Evolutionary conservation across 1,139 yeast genomes (phyloP).

Genomic region (Torulaspora pretoriensis): DNA sequence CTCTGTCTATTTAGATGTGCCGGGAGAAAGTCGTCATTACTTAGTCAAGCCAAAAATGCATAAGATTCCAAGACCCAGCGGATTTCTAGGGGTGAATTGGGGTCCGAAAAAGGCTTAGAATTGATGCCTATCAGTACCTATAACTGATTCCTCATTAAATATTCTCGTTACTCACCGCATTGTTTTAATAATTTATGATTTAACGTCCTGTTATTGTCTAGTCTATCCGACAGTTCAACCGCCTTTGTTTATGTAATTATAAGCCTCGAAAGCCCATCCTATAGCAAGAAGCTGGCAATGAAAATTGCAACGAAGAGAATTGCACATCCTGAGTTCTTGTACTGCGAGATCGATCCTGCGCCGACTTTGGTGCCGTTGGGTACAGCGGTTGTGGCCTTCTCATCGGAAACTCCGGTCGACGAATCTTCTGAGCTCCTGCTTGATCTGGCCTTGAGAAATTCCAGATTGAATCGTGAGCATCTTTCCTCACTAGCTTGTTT

Average conservation of each 20-base stretch:
- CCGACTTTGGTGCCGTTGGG: conserved; percentile 5
- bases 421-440: not conserved
- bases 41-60: conserved; percentile 54
- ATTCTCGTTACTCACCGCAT: conserved; percentile 1
- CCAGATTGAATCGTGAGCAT: not conserved
- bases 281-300: conserved; percentile 12
- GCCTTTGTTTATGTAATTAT: conserved; percentile 3
- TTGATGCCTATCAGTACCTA: not conserved
- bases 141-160: conserved; percentile 2
- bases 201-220: conserved; percentile 5
- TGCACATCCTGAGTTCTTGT: conserved; percentile 12
- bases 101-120: conserved; percentile 59
- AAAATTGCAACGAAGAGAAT: conserved; percentile 12
- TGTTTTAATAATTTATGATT: conserved; percentile 4
- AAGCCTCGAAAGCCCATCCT: not conserved
- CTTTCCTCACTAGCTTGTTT: not conserved
- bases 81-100: conserved; percentile 81
- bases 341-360: conserved; percentile 8
- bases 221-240: conserved; percentile 2
- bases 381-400: not conserved
- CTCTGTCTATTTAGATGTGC: conserved; percentile 71
- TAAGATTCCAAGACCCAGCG: conserved; percentile 41
- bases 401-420: not conserved
- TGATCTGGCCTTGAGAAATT: not conserved
- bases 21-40: conserved; percentile 64